Evolutionary conservation across 2,329 filamentous ascomycete species (phyloP).

Genomic region (Fusarium oligoseptatum): DNA sequence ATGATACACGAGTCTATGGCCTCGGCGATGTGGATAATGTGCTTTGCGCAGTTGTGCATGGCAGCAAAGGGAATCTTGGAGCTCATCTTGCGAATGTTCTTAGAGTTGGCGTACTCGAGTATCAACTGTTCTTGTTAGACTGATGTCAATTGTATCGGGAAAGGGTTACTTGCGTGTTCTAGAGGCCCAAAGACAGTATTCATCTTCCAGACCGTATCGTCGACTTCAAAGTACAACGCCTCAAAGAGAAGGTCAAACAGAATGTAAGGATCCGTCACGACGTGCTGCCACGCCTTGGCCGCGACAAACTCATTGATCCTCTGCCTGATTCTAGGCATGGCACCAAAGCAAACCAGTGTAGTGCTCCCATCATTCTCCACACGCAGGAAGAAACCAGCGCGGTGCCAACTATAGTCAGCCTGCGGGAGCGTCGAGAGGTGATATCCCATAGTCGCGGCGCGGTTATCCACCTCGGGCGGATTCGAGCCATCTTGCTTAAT

Average conservation of each 20-base stretch:
- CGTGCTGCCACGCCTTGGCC: constrained; percentile 43
- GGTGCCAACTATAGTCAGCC: constrained; percentile 47
- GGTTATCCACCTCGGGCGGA: constrained; percentile 46
- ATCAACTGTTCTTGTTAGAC: constrained; percentile 39
- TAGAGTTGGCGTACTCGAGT: constrained; percentile 43
- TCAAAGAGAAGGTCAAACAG: constrained; percentile 49
- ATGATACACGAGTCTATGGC: constrained; percentile 47
- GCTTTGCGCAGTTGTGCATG: constrained; percentile 49
- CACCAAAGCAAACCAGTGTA: constrained; percentile 47
- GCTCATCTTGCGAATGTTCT: constrained; percentile 43
- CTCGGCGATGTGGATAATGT: constrained; percentile 48
- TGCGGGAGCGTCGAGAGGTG: constrained; percentile 44
- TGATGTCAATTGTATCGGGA: background rate
- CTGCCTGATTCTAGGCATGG: constrained; percentile 34
- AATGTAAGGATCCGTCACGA: constrained; percentile 43
- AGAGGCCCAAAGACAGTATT: constrained; percentile 47
- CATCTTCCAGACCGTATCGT: constrained; percentile 49
- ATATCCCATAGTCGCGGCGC: constrained; percentile 40
- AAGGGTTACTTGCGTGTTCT: constrained; percentile 41
- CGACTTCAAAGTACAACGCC: constrained; percentile 46
- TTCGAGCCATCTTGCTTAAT: constrained; percentile 31
- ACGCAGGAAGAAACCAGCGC: constrained; percentile 47
- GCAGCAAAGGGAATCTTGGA: constrained; percentile 46
- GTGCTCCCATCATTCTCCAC: constrained; percentile 29
- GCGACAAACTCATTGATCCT: constrained; percentile 43